Evolutionary conservation across 192 early-diverging fungal genomes (phyloP).

Genomic region (Gamsiella multidivaricata): DNA sequence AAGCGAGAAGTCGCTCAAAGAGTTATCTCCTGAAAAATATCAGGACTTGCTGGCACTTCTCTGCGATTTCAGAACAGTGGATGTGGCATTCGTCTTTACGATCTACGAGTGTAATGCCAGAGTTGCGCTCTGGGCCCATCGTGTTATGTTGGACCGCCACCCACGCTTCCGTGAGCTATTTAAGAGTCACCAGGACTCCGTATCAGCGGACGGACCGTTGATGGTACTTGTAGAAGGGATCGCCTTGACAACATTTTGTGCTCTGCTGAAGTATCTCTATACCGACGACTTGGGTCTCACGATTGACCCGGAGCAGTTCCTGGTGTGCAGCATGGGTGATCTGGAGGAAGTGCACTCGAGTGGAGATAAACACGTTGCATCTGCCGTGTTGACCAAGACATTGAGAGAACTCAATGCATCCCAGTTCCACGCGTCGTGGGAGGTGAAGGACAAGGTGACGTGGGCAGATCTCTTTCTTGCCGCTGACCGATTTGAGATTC

Average conservation of each 20-base stretch:
- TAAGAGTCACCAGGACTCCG: not conserved
- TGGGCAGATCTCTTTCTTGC: constrained; percentile 4
- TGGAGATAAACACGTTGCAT: no score
- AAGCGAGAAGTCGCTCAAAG: no score
- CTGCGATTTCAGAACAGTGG: not conserved
- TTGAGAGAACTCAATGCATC: not conserved
- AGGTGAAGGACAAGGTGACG: constrained; percentile 2
- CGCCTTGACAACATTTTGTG: not conserved
- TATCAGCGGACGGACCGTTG: not conserved
- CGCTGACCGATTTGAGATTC: not conserved
- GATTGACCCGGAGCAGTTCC: not conserved
- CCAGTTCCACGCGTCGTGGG: not conserved
- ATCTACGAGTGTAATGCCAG: not conserved
- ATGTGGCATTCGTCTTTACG: constrained; percentile 5
- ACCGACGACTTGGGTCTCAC: not conserved
- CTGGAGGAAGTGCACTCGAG: no score
- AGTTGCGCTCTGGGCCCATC: constrained; percentile 4
- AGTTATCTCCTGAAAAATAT: no score
- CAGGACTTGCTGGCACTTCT: not conserved
- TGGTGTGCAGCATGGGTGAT: not conserved
- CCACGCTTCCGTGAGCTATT: not conserved
- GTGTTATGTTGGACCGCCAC: not conserved
- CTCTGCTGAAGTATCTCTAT: constrained; percentile 1
- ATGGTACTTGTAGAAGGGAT: not conserved
- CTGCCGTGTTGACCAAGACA: not conserved